These are phyloP conservation scores for Hirsutella rhossiliensis DNA, from an alignment of 2,329 filamentous ascomycete species.

Conservation along the genomic window DNA sequence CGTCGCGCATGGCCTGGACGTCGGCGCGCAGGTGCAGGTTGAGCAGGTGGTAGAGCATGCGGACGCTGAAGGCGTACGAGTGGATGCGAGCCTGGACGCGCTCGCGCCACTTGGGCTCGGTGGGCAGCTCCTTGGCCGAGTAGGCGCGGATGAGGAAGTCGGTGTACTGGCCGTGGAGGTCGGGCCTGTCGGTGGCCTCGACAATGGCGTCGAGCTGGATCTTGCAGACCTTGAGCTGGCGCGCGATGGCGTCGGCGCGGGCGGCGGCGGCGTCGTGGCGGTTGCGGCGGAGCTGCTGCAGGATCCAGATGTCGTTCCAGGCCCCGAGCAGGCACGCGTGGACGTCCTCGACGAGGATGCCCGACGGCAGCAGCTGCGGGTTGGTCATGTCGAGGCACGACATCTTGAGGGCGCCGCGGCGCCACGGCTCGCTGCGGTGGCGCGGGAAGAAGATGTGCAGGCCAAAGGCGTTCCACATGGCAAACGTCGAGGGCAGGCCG, in stretches of 20 bases:
- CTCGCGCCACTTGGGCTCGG: slow-evolving; percentile 10
- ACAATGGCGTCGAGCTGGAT: slow-evolving; percentile 8
- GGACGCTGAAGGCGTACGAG: slow-evolving; percentile 16
- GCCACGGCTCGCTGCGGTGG: slow-evolving; percentile 16
- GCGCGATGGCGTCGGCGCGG: slow-evolving; percentile 2
- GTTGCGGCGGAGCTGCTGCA: slow-evolving; percentile 13
- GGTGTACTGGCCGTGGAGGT: slow-evolving; percentile 6
- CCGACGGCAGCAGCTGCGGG: slow-evolving; percentile 13
- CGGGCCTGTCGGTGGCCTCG: slow-evolving; percentile 6
- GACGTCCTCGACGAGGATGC: slow-evolving; percentile 21
- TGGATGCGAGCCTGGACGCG: slow-evolving; percentile 15
- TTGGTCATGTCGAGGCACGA: slow-evolving; percentile 16
- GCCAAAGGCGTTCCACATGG: slow-evolving; percentile 24
- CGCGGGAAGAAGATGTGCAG: slow-evolving; percentile 24
- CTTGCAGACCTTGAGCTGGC: slow-evolving; percentile 7
- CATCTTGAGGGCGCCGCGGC: slow-evolving; percentile 16
- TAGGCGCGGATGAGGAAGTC: slow-evolving; percentile 15
- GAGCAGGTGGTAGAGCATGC: slow-evolving; percentile 24
- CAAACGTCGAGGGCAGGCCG: slow-evolving; percentile 18
- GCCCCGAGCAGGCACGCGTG: slow-evolving; percentile 19
- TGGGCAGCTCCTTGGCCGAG: slow-evolving; percentile 13
- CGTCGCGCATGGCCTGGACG: slow-evolving; percentile 8
- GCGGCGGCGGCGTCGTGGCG: slow-evolving; percentile 4
- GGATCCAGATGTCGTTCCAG: slow-evolving; percentile 17
- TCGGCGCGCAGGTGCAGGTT: slow-evolving; percentile 24